phyloP scores from a whole-genome alignment of 1,284 basidiomycete genomes.

The Sanghuangporus baumii region DNA sequence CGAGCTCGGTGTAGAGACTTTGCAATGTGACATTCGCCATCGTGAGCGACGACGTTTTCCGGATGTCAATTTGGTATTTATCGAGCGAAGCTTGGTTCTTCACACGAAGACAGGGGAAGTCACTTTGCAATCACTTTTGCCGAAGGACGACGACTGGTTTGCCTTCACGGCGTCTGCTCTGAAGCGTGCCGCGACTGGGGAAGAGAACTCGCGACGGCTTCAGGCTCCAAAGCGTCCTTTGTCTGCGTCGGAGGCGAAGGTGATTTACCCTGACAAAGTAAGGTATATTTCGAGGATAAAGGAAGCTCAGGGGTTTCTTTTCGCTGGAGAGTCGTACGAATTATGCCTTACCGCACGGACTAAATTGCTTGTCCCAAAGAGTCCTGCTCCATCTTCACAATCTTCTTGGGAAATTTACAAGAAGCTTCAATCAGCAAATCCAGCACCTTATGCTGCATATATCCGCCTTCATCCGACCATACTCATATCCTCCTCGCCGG shows the following conservation, averaged over 20 bases:
- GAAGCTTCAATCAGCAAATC: slow-evolving; percentile 70
- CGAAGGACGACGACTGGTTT: slow-evolving; percentile 57
- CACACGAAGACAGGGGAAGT: slow-evolving; percentile 43
- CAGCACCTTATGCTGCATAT: slow-evolving; percentile 89
- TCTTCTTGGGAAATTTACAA: slow-evolving; percentile 73
- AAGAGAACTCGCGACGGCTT: slow-evolving; percentile 13
- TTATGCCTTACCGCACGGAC: slow-evolving; percentile 87
- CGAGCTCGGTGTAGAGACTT: slow-evolving; percentile 59
- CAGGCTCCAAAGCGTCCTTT: slow-evolving; percentile 23
- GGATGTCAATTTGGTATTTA: slow-evolving; percentile 68
- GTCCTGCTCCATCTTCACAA: slow-evolving; percentile 33
- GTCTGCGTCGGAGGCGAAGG: slow-evolving; percentile 18
- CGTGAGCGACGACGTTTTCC: slow-evolving; percentile 37
- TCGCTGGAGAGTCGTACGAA: slow-evolving; percentile 92
- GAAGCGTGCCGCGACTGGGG: slow-evolving; percentile 17
- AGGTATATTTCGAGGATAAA: slow-evolving; percentile 72
- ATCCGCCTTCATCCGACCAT: slow-evolving; percentile 65
- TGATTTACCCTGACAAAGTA: slow-evolving; percentile 40
- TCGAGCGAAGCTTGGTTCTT: slow-evolving; percentile 70
- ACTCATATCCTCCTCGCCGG: slow-evolving; percentile 81
- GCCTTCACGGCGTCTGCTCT: slow-evolving; percentile 31
- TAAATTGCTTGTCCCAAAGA: slow-evolving; percentile 39
- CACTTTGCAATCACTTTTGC: slow-evolving; percentile 59
- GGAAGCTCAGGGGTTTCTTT: slow-evolving; percentile 71
- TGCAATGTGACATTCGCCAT: slow-evolving; percentile 28